Evolutionary conservation across 2,329 filamentous ascomycete species (phyloP).

Genomic region (Periconia sp.): DNA sequence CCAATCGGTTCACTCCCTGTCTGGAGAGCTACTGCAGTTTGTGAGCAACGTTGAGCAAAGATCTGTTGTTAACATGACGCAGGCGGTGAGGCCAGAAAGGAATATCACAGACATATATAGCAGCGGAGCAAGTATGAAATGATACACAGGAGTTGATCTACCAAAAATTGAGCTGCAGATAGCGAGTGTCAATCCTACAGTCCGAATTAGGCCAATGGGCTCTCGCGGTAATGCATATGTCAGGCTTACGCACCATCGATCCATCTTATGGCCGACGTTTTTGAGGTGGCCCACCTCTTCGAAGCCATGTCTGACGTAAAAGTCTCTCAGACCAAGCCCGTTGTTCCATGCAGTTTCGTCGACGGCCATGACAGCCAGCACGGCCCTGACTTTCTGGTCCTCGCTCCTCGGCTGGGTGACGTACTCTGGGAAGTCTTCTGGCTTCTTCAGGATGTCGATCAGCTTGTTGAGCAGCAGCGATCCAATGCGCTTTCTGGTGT

Average conservation of each 20-base stretch:
- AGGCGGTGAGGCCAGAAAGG: conserved; percentile 27
- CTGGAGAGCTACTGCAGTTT: conserved; percentile 17
- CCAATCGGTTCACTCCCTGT: conserved; percentile 33
- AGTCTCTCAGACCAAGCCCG: conserved; percentile 43
- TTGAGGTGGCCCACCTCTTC: conserved; percentile 46
- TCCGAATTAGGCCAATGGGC: conserved; percentile 10
- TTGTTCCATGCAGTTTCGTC: conserved; percentile 40
- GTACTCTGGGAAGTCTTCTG: conserved; percentile 19
- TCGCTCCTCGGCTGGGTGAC: conserved; percentile 12
- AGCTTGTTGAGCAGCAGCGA: conserved; percentile 37
- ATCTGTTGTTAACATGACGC: conserved; percentile 19
- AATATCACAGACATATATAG: neutral
- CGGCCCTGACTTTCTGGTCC: conserved; percentile 32
- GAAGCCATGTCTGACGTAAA: conserved; percentile 49
- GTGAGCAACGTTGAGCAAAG: conserved; percentile 22
- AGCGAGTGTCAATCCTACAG: conserved; percentile 30
- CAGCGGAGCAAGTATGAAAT: neutral
- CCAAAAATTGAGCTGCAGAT: conserved; percentile 27
- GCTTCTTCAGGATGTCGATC: conserved; percentile 29
- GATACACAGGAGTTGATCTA: conserved; percentile 3
- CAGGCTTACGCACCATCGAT: conserved; percentile 37
- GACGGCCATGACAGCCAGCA: conserved; percentile 49
- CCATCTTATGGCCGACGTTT: conserved; percentile 47
- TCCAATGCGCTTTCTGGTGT: conserved; percentile 41
- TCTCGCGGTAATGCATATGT: conserved; percentile 2